These are phyloP conservation scores for Pilobolus umbonatus DNA, from an alignment of 192 early-diverging fungal genomes.

Conservation along the genomic window DNA sequence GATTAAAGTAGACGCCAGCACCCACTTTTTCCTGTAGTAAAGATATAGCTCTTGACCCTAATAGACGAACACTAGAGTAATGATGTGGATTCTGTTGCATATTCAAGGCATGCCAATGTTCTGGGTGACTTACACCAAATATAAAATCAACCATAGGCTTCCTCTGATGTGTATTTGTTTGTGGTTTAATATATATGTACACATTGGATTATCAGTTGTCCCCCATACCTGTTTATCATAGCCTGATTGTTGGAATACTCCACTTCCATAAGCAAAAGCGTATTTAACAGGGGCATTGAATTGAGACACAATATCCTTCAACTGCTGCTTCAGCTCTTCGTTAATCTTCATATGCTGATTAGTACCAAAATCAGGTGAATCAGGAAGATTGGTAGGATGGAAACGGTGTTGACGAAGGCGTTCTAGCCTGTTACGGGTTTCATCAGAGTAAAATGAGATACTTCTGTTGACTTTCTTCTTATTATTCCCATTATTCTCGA, in stretches of 20 bases:
- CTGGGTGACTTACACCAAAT: constrained; percentile 91
- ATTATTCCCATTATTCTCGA: constrained; percentile 2
- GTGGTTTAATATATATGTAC: background rate
- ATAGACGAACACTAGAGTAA: constrained; percentile 75
- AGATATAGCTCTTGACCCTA: constrained; percentile 72
- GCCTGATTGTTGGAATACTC: constrained; percentile 86
- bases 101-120: constrained; percentile 97
- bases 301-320: constrained; percentile 43
- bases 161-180: constrained; percentile 27
- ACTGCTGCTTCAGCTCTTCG: constrained; percentile 41
- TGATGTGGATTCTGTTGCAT: constrained; percentile 86
- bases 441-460: constrained; percentile 14
- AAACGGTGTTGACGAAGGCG: constrained; percentile 27
- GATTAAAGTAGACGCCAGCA: constrained; percentile 94
- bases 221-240: constrained; percentile 57
- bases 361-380: constrained; percentile 51
- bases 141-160: constrained; percentile 93
- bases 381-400: constrained; percentile 33
- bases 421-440: constrained; percentile 16
- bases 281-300: constrained; percentile 62
- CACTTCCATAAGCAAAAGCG: constrained; percentile 94
- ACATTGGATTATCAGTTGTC: constrained; percentile 1
- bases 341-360: constrained; percentile 59
- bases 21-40: constrained; percentile 80
- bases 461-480: background rate